phyloP scores from a whole-genome alignment of 352 stramenopile species.

The Thalassiosira ordinaria region DNA sequence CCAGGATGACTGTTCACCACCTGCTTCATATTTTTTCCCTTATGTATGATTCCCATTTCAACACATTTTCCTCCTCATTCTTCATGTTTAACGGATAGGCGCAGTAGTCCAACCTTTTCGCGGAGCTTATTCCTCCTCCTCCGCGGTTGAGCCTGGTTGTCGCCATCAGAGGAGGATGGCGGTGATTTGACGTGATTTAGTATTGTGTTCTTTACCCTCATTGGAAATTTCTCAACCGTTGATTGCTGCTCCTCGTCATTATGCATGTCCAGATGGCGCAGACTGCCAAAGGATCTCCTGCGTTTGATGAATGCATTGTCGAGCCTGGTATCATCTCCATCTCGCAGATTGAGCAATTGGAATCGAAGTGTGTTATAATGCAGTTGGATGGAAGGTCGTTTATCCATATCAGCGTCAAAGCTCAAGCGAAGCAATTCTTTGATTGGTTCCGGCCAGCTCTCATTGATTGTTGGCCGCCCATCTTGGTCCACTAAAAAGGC shows the following conservation, averaged over 20 bases:
- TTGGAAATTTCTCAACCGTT: neutral
- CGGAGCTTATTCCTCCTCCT: constrained; percentile 3
- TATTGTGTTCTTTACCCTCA: neutral
- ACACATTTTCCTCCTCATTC: constrained; percentile 1
- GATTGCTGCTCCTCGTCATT: neutral
- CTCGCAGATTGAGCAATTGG: constrained; percentile 5
- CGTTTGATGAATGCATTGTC: constrained; percentile 15
- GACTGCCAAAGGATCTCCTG: neutral
- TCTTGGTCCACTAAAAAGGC: constrained; percentile 10
- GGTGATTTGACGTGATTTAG: neutral
- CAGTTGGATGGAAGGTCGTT: constrained; percentile 17
- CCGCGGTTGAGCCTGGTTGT: neutral
- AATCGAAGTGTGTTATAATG: constrained; percentile 18
- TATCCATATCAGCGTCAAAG: constrained; percentile 11
- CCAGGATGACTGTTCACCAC: too few relatives aligned
- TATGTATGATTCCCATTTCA: too few relatives aligned
- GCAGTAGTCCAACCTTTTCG: constrained; percentile 5
- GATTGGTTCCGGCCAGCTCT: constrained; percentile 16
- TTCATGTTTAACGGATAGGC: neutral
- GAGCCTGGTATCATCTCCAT: constrained; percentile 16
- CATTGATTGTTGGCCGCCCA: constrained; percentile 15
- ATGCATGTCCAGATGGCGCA: neutral
- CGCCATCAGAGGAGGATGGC: neutral
- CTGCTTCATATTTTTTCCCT: too few relatives aligned
- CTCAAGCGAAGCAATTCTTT: constrained; percentile 10